Percentiles rank a stretch among this genome's conserved stretches.
phyloP scores from a whole-genome alignment of 768 basidiomycete genomes.

The Lentinus brumalis region DNA sequence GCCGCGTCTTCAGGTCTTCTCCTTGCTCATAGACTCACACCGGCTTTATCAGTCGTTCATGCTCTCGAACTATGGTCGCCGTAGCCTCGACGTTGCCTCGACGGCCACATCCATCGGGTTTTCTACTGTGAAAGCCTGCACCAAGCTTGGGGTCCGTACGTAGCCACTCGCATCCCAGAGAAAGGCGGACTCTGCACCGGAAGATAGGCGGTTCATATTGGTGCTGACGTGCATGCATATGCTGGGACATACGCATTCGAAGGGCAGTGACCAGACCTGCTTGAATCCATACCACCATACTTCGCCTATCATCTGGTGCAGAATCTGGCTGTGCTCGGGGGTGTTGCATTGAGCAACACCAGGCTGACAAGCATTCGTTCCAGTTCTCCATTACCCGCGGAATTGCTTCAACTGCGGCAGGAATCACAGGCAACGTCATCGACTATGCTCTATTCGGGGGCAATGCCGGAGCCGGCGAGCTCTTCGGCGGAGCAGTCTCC shows the following conservation, averaged over 20 bases:
- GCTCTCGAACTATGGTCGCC: constrained; percentile 43
- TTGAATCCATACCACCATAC: too few species aligned
- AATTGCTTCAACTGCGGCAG: constrained; percentile 59
- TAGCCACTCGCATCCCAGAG: not conserved
- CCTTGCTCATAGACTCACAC: too few species aligned
- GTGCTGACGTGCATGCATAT: too few species aligned
- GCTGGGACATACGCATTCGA: too few species aligned
- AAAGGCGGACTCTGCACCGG: too few species aligned
- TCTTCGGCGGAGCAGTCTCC: constrained; percentile 59
- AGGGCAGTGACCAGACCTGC: too few species aligned
- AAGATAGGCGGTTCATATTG: too few species aligned
- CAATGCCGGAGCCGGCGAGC: constrained; percentile 54
- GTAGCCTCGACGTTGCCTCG: constrained; percentile 69
- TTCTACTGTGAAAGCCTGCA: constrained; percentile 63
- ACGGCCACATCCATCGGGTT: constrained; percentile 66
- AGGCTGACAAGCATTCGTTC: not conserved
- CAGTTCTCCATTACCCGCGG: constrained; percentile 72
- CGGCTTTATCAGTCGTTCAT: not conserved
- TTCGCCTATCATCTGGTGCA: too few species aligned
- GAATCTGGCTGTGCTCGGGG: too few species aligned
- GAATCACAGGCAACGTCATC: constrained; percentile 57
- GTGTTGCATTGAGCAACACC: not conserved
- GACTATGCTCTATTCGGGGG: constrained; percentile 73
- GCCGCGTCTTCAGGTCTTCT: too few species aligned
- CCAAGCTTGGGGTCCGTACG: constrained; percentile 64